A percentile compares a stretch with the other conserved stretches of the same genome.
These are phyloP conservation scores for Fusarium sp. DNA, from an alignment of 2,329 filamentous ascomycete genomes.

Conservation along the genomic window DNA sequence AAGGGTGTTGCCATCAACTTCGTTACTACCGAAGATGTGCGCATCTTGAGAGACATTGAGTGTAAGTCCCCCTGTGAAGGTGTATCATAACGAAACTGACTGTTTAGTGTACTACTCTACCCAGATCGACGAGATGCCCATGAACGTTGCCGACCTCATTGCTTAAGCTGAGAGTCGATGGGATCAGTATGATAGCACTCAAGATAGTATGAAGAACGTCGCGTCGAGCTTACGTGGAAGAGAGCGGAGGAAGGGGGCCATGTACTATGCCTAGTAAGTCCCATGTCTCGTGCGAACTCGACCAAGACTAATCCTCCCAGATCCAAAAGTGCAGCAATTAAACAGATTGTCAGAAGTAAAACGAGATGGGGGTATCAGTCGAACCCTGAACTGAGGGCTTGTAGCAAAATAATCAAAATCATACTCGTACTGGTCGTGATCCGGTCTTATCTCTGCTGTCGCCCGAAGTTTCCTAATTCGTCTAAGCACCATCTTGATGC, in stretches of 20 bases:
- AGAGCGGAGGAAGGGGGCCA: slow-evolving; percentile 51
- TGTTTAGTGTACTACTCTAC: slow-evolving; percentile 88
- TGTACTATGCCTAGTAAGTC: slow-evolving; percentile 44
- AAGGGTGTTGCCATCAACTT: slow-evolving; percentile 99
- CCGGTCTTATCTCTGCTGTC: slow-evolving; percentile 12
- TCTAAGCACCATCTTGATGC: slow-evolving; percentile 15
- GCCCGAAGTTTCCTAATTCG: slow-evolving; percentile 31
- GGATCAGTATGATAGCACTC: neutral
- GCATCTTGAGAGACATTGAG: slow-evolving; percentile 97
- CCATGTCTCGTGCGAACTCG: neutral
- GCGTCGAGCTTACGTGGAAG: slow-evolving; percentile 36
- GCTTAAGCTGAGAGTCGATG: slow-evolving; percentile 52
- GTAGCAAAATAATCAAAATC: slow-evolving; percentile 13
- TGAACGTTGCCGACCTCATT: slow-evolving; percentile 82
- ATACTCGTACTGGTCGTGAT: slow-evolving; percentile 1
- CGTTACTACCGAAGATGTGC: slow-evolving; percentile 96
- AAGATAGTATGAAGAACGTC: slow-evolving; percentile 6
- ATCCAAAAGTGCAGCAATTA: slow-evolving; percentile 5
- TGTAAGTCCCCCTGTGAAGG: slow-evolving; percentile 65
- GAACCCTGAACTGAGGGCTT: slow-evolving; percentile 5
- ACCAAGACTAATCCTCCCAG: slow-evolving; percentile 11
- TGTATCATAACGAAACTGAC: slow-evolving; percentile 50
- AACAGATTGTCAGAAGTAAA: slow-evolving; percentile 25
- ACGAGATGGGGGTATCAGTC: slow-evolving; percentile 3
- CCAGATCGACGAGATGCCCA: slow-evolving; percentile 98